phyloP scores from a whole-genome alignment of 192 early-diverging fungal genomes.

The Gamsiella multidivaricata region DNA sequence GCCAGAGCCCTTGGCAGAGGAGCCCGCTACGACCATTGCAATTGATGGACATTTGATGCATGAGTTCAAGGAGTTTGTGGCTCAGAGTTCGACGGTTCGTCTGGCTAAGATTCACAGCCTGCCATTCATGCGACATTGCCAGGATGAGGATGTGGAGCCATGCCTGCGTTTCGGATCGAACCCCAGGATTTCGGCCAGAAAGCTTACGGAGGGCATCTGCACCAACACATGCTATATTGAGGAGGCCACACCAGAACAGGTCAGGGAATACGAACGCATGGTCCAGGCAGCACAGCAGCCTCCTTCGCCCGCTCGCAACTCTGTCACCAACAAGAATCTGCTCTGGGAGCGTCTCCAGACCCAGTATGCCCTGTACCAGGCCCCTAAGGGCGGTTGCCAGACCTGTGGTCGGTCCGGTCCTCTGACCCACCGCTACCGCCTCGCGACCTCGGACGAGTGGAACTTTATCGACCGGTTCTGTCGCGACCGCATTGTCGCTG shows the following conservation, averaged over 20 bases:
- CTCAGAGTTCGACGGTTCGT: constrained; percentile 70
- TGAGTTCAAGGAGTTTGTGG: constrained; percentile 92
- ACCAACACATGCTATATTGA: constrained; percentile 91
- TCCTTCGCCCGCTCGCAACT: constrained; percentile 62
- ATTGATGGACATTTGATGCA: constrained; percentile 82
- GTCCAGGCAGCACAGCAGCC: constrained; percentile 51
- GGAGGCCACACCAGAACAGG: constrained; percentile 72
- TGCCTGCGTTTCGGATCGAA: constrained; percentile 95
- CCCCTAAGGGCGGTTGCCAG: constrained; percentile 62
- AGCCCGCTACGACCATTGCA: constrained; percentile 49
- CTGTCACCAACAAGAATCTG: constrained; percentile 57
- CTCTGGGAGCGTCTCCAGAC: constrained; percentile 66
- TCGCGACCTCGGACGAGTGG: constrained; percentile 81
- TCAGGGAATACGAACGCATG: constrained; percentile 56
- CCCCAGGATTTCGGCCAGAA: constrained; percentile 90
- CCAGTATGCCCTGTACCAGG: constrained; percentile 47
- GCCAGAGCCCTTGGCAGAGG: constrained; percentile 45
- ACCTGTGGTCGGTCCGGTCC: constrained; percentile 63
- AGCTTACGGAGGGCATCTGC: constrained; percentile 90
- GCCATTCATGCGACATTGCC: constrained; percentile 88
- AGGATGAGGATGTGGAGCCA: constrained; percentile 92
- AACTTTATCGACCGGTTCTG: constrained; percentile 84
- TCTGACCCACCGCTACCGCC: constrained; percentile 74
- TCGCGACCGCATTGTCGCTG: constrained; percentile 93
- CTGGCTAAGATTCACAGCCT: constrained; percentile 81